Base-by-base conservation (phyloP, 306 rosid genomes). In the Macrotyloma uniflorum region DNA sequence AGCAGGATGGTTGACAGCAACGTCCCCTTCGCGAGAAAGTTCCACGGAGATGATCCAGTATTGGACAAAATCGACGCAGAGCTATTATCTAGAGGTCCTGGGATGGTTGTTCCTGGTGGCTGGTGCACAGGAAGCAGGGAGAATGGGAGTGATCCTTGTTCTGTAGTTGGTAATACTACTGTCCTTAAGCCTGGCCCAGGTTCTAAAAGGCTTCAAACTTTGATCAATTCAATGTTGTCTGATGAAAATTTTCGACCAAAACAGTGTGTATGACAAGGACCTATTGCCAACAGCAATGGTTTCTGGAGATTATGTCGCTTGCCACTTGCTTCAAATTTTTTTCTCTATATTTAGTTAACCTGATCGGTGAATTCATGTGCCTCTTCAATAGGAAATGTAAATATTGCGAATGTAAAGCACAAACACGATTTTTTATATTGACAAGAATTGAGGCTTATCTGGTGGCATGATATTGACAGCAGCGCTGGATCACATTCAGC, bases 1-100 rank as follows among this genome's bases (percentile, higher is more conserved):
- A 72, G 72, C 50, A 85, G 28, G 68, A 88, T 93, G 89, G 75
- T 89, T 23, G 64, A 82, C 38, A 93, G 98, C 67, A 89, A 88
- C 35, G 93, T 93, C 38, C 93, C 98, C 65, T 93, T 93, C 61
- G 96, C 96, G 1, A 87, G 98, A 79, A 93, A 93, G 85, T 89
- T 93, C 72, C 93, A 4, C 22, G 81, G 80, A 46, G 85, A 93
- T 5, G 94, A 91, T 79, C 88, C 93, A 0, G 94, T 89, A 20
- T 91, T 93, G 32, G 90, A 88, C 82, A 84, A 86, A 85, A 76
- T 93, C 26, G 98, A 93, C 70, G 71, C 83, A 1, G 90, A 88
- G 43, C 88, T 93, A 57, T 80, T 93, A 81, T 80, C 72, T 42
- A 80, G 86, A 57, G 87, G 83, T 61, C 83, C 86, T 10, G 89